A percentile compares a stretch with the other conserved stretches of the same genome.
Evolutionary conservation across 1,284 basidiomycete genomes (phyloP).

Genomic region (Apiotrichum akiyoshidainum): DNA sequence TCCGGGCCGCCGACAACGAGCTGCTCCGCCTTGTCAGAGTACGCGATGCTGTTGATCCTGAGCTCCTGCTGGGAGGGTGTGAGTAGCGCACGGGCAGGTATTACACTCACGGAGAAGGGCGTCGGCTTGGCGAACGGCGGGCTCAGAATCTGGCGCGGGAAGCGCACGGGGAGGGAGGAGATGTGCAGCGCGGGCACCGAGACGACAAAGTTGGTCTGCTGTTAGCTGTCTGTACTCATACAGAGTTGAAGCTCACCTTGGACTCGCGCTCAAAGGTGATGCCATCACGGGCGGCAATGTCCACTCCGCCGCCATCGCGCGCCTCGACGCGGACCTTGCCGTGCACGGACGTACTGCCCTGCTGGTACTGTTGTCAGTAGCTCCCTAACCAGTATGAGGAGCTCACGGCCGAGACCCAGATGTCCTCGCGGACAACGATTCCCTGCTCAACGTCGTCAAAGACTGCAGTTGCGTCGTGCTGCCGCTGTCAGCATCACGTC

Average conservation of each 20-base stretch:
- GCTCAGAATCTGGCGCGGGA: conserved; percentile 42
- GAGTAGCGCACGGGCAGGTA: not conserved
- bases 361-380: conserved; percentile 33
- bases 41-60: conserved; percentile 43
- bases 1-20: conserved; percentile 49
- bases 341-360: conserved; percentile 38
- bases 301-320: conserved; percentile 32
- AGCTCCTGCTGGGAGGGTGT: conserved; percentile 24
- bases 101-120: conserved; percentile 28
- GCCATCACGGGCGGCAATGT: conserved; percentile 28
- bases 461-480: conserved; percentile 49
- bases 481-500: conserved; percentile 10
- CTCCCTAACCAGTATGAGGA: not conserved
- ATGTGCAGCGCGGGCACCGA: conserved; percentile 32
- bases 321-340: conserved; percentile 38
- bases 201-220: conserved; percentile 37
- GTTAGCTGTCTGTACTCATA: conserved; percentile 7
- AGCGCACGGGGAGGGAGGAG: conserved; percentile 27
- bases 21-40: conserved; percentile 35
- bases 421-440: conserved; percentile 38
- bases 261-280: conserved; percentile 33
- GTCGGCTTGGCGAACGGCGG: conserved; percentile 37
- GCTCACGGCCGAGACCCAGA: conserved; percentile 50
- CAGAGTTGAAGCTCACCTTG: conserved; percentile 28
- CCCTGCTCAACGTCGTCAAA: conserved; percentile 50